Evolutionary conservation across 1,139 yeast genomes (phyloP).

Genomic region (Yueomyces sp.): DNA sequence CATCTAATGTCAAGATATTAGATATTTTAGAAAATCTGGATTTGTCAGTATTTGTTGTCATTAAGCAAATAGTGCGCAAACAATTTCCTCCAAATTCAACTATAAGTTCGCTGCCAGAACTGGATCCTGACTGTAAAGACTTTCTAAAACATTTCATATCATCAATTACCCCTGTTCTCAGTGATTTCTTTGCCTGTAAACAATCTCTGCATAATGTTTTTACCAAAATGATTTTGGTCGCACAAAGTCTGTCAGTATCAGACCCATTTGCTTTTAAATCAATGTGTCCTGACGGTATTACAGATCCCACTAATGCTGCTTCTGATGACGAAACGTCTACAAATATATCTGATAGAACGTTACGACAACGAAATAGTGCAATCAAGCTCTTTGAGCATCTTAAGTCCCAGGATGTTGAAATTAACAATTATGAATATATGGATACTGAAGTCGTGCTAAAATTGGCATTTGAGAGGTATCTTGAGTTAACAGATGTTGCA

Average conservation of each 20-base stretch:
- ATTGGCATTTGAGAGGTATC: constrained; percentile 32
- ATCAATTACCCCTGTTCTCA: constrained; percentile 29
- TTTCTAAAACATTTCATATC: constrained; percentile 15
- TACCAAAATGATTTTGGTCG: constrained; percentile 45
- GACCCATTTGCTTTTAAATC: constrained; percentile 63
- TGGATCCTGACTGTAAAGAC: constrained; percentile 15
- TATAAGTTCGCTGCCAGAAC: constrained; percentile 1
- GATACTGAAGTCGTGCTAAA: constrained; percentile 38
- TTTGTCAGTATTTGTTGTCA: constrained; percentile 16
- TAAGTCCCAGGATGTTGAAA: constrained; percentile 31
- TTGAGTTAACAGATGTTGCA: constrained; percentile 32
- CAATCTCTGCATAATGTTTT: constrained; percentile 57
- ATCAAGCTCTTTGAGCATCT: constrained; percentile 33
- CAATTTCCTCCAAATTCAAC: background rate
- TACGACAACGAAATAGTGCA: constrained; percentile 33
- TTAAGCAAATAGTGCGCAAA: constrained; percentile 6
- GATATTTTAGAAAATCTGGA: constrained; percentile 18
- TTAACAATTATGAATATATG: constrained; percentile 34
- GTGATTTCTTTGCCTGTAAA: constrained; percentile 61
- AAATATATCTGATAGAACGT: background rate
- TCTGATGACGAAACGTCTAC: background rate
- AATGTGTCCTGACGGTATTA: constrained; percentile 33
- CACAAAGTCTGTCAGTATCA: constrained; percentile 56
- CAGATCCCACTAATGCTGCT: constrained; percentile 4
- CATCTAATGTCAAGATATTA: constrained; percentile 11